Percentiles rank a stretch among this genome's conserved stretches.
Conservation (phyloP, 164 flowering plant species). For the Dillenia turbinata region DNA sequence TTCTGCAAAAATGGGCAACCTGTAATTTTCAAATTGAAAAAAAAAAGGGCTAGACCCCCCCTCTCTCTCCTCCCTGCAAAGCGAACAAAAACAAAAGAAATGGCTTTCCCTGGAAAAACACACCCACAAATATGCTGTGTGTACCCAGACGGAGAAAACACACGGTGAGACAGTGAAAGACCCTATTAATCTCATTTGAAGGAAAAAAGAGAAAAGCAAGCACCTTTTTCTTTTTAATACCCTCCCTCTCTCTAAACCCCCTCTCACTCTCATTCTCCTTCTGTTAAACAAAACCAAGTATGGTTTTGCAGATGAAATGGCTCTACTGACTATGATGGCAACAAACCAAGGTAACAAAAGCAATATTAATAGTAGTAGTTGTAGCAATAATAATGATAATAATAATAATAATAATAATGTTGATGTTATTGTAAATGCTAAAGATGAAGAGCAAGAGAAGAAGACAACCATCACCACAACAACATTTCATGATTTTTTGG, state of each 20-base stretch:
- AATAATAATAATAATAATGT: too few species aligned
- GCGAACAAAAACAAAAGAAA: too few species aligned
- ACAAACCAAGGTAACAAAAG: constrained; percentile 11
- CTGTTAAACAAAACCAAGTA: constrained; percentile 8
- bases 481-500: constrained; percentile 66
- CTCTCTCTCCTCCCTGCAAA: background rate
- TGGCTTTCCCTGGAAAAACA: background rate
- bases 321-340: constrained; percentile 26
- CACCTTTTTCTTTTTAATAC: constrained; percentile 46
- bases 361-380: constrained; percentile 12
- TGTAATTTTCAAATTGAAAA: too few species aligned
- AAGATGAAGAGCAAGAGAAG: too few species aligned
- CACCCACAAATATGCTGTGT: constrained; percentile 1
- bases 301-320: constrained; percentile 24
- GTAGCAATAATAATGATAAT: background rate
- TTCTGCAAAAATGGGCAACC: too few species aligned
- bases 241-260: constrained; percentile 8
- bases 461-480: background rate
- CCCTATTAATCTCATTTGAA: background rate
- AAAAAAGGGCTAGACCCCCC: background rate
- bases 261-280: background rate
- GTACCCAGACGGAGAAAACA: background rate
- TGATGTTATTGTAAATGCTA: too few species aligned
- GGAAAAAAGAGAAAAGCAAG: constrained; percentile 8
- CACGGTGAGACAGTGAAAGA: background rate